Evolutionary conservation across 495 filamentous ascomycete genomes (phyloP).

Genomic region (Penicillium cataractarum): DNA sequence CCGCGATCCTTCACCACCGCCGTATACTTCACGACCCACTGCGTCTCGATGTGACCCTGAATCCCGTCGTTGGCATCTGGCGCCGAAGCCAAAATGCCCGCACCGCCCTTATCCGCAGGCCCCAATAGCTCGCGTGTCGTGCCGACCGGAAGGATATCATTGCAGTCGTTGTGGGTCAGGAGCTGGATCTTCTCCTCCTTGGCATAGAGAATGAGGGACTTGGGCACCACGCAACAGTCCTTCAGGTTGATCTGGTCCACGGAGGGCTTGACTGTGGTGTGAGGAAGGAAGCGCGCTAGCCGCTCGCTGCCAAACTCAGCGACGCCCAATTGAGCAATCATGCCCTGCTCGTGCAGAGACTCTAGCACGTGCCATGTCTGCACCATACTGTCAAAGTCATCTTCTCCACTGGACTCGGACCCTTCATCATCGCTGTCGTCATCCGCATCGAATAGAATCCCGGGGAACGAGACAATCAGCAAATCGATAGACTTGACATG

Average conservation of each 20-base stretch:
- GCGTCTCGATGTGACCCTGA: slow-evolving; percentile 75
- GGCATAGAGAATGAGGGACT: slow-evolving; percentile 81
- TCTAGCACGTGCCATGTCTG: slow-evolving; percentile 75
- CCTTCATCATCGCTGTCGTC: slow-evolving; percentile 77
- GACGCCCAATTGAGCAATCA: slow-evolving; percentile 75
- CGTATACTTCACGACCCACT: slow-evolving; percentile 98
- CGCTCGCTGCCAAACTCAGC: slow-evolving; percentile 89
- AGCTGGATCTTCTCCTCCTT: slow-evolving; percentile 85
- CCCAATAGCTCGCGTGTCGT: slow-evolving; percentile 84
- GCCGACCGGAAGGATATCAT: slow-evolving; percentile 83
- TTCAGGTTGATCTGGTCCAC: slow-evolving; percentile 98
- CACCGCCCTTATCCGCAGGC: slow-evolving; percentile 56
- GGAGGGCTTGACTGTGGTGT: slow-evolving; percentile 70
- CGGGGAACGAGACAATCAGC: slow-evolving; percentile 90
- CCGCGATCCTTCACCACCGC: slow-evolving; percentile 96
- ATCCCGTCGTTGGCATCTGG: slow-evolving; percentile 52
- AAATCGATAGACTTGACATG: slow-evolving; percentile 77
- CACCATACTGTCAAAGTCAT: slow-evolving; percentile 68
- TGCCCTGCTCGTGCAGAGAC: slow-evolving; percentile 67
- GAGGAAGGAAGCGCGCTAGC: slow-evolving; percentile 64
- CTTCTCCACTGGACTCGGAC: slow-evolving; percentile 59
- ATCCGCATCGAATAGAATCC: slow-evolving; percentile 90
- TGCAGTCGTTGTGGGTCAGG: slow-evolving; percentile 92
- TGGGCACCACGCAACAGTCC: slow-evolving; percentile 95
- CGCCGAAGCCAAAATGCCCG: slow-evolving; percentile 64